Percentiles rank a stretch among this genome's conserved stretches.
These are phyloP conservation scores for Poa annua DNA, from an alignment of 176 grass and related monocot species.

Conservation along the genomic window DNA sequence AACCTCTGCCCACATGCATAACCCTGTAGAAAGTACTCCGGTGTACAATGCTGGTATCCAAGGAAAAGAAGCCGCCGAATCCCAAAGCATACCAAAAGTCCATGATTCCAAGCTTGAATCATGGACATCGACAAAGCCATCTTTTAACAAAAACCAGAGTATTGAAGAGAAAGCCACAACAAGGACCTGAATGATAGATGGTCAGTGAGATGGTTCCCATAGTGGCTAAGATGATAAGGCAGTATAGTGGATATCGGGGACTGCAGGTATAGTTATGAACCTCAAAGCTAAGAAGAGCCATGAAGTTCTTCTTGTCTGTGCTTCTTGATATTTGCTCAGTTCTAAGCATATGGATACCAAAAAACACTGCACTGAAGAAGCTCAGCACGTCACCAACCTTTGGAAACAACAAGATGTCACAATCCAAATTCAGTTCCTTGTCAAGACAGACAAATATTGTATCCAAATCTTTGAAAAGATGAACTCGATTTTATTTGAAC, in stretches of 20 bases:
- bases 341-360: constrained; percentile 90
- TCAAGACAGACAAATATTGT: background rate
- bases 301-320: constrained; percentile 79
- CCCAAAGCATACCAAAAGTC: constrained; percentile 61
- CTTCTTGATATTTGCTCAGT: constrained; percentile 86
- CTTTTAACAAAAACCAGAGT: constrained; percentile 78
- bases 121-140: constrained; percentile 47
- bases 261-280: constrained; percentile 38
- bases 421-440: constrained; percentile 1
- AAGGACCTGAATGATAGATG: constrained; percentile 60
- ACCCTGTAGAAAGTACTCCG: constrained; percentile 75
- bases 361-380: constrained; percentile 80
- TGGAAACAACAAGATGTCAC: background rate
- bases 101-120: constrained; percentile 58
- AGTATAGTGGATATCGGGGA: no score
- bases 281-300: constrained; percentile 81
- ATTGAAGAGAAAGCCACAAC: constrained; percentile 78
- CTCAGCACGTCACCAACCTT: constrained; percentile 84
- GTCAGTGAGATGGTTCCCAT: constrained; percentile 31
- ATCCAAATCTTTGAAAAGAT: constrained; percentile 6
- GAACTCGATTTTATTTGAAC: background rate
- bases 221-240: constrained; percentile 2
- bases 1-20: constrained; percentile 96
- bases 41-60: constrained; percentile 95
- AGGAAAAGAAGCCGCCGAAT: constrained; percentile 74